Evolutionary conservation across 306 rosid genomes (phyloP).

Genomic region (Prunus fruticosa): DNA sequence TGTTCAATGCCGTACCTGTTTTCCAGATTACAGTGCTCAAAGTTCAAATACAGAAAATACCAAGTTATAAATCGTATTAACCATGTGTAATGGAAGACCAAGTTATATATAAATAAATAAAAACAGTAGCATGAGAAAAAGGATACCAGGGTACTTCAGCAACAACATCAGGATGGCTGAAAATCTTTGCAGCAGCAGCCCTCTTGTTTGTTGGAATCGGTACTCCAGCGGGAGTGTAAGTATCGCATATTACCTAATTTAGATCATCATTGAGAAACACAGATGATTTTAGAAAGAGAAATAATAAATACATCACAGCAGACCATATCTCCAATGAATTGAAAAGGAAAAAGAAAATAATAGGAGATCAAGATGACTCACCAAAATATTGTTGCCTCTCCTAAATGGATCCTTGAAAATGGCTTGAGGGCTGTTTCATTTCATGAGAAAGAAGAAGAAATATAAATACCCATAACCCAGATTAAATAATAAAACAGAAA

Average conservation of each 20-base stretch:
- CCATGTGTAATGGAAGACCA: not conserved
- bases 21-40: slow-evolving; percentile 10
- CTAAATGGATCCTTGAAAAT: slow-evolving; percentile 89
- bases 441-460: not conserved
- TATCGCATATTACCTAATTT: slow-evolving; percentile 64
- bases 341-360: not conserved
- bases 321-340: not conserved
- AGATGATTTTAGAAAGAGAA: not conserved
- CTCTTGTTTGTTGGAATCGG: slow-evolving; percentile 77
- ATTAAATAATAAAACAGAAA: not conserved
- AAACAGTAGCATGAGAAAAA: not conserved
- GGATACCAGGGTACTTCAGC: slow-evolving; percentile 65
- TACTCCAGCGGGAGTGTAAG: slow-evolving; percentile 61
- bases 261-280: slow-evolving; percentile 1
- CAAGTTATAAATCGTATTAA: too few relatives aligned
- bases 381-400: slow-evolving; percentile 75
- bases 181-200: slow-evolving; percentile 57
- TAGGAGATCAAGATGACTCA: slow-evolving; percentile 21
- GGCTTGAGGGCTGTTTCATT: slow-evolving; percentile 70
- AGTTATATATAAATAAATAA: not conserved
- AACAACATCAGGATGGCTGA: slow-evolving; percentile 59
- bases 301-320: not conserved
- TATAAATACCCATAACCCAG: not conserved
- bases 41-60: not conserved
- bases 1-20: slow-evolving; percentile 90